Base-by-base conservation (phyloP, 345 rosid species). In the Salix caprea region DNA sequence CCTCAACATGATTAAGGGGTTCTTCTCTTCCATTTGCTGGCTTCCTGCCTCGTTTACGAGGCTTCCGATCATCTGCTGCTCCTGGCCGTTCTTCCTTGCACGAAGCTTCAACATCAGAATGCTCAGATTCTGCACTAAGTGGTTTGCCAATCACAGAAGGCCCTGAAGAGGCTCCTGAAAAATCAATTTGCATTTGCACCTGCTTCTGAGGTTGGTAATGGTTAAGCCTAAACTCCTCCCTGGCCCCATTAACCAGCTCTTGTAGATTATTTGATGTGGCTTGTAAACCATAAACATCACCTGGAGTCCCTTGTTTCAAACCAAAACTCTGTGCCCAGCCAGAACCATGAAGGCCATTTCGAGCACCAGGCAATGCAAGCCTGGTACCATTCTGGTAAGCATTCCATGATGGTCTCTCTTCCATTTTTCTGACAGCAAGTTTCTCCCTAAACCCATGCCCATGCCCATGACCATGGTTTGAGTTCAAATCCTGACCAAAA, bases 11-110 rank as follows among this genome's bases (percentile, higher is more conserved):
- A 79, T 96, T 96, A 60, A 96, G 87, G 24, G 99, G 95, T 76
- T 96, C 99, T 72, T 96, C 98, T 82, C 99, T 89, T 75, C 99
- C 99, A 73, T 96, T 93, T 1, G 97, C 96, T 24, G 99, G 99
- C 88, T 92, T 96, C 79, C 99, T 89, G 13, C 99, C 99, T 66
- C 99, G 85, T 76, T 96, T 96, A 7, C 96, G 86, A 2, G 97
- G 99, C 79, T 89, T 89, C 81, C 87, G 88, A 73, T 90, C 99
- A 32, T 91, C 92, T 34, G 70, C 85, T 36, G 71, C 66, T 2
- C 71, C 78, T 13, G 87, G 74, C 65, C 56, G 81, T 79, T 87
- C 94, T 74, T 88, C 94, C 46, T 74, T 86, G 84, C 90, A 87
- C 2, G 93, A 83, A 81, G 90, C 97, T 80, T 87, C 98, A 39